A percentile compares a stretch with the other conserved stretches of the same genome.
phyloP scores from a whole-genome alignment of 2,329 filamentous ascomycete genomes.

The Fusarium pseudocircinatum region DNA sequence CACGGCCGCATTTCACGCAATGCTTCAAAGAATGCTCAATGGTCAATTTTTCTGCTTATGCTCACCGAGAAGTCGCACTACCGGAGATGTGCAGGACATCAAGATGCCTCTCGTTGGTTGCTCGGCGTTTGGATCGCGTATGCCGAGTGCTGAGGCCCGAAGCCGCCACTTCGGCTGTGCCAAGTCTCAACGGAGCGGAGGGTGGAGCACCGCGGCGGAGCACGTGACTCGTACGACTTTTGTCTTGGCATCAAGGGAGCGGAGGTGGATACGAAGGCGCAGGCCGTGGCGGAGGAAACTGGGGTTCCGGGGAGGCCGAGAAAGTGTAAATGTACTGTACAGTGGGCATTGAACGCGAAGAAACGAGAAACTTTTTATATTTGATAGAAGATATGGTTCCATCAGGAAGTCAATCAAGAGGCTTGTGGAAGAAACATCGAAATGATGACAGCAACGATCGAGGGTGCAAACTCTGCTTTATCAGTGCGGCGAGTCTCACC shows the following conservation, averaged over 20 bases:
- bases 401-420: background rate
- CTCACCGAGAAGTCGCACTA: conserved; percentile 5
- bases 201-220: conserved; percentile 30
- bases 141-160: conserved; percentile 8
- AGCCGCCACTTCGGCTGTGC: conserved; percentile 23
- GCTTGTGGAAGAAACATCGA: background rate
- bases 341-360: background rate
- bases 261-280: conserved; percentile 13
- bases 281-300: background rate
- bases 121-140: conserved; percentile 10
- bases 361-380: background rate
- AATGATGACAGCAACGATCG: background rate
- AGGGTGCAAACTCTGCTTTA: background rate
- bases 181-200: conserved; percentile 27
- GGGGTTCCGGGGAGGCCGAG: conserved; percentile 7
- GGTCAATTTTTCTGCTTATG: background rate
- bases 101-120: background rate
- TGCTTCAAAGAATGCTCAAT: background rate
- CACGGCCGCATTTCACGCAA: background rate
- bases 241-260: conserved; percentile 4
- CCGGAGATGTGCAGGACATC: background rate
- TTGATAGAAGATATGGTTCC: background rate
- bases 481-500: conserved; percentile 6
- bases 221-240: conserved; percentile 39
- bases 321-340: background rate